Base-by-base conservation (phyloP, 306 rosid genomes). In the Prunus armeniaca region DNA sequence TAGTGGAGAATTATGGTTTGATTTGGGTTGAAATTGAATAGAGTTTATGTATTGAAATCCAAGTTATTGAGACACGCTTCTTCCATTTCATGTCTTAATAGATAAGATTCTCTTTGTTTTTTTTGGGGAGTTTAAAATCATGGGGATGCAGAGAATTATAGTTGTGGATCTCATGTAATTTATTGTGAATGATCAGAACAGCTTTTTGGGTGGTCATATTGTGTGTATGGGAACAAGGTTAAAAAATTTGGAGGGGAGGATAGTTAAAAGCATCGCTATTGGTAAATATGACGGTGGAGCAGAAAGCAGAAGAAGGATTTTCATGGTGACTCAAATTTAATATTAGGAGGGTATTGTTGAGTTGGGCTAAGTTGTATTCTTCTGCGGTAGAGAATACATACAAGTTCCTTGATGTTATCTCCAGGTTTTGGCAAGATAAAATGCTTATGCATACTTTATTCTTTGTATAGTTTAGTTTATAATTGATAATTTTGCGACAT, bases 141-240 rank as follows among this genome's bases (percentile, higher is more conserved):
- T 20, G 52, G 54, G 54, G 76, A 43, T 73, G 77, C 43, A 15
- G 38, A 38, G 65, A 72, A 5, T 1, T 62, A 22, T 43, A 43
- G 67, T 22, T 43, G 11, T 62, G 60, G 78, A 62, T 74, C 78
- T 73, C 60, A 43, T 73, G 60, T 45, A 46, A 17, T 61, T 6
- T 71, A 54, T 55, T 69, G 28, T 55, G 19, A 47, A 52, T 3
- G 63, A 50, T 32, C 38, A 63, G 6, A 55, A 3, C 5, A 12
- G 69, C 3, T 63, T n/a, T 12, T 19, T 7, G 54, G 49, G 69
- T 1, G 69, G 14, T 18, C 19, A 22, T 62, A 14, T 62, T 28
- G 30, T 17, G 1, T 3, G 25, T 62, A 6, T 11, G 1, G 19
- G 67, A 30, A 17, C 20, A 62, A 38, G 67, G 67, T 62, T 60